Percentiles rank a stretch among this genome's conserved stretches.
phyloP scores from a whole-genome alignment of 176 grass and related monocot species.

The Poa annua region DNA sequence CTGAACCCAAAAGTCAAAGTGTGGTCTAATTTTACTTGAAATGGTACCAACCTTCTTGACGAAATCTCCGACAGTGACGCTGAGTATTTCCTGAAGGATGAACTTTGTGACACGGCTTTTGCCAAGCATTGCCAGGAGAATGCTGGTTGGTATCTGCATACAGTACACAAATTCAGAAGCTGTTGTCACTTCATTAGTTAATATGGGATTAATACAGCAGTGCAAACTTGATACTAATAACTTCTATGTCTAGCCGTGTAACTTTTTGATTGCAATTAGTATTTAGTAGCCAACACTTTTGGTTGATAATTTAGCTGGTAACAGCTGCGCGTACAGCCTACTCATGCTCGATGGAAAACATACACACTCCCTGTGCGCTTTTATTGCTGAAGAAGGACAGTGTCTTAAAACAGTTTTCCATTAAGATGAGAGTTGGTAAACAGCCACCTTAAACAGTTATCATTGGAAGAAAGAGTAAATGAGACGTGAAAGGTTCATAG shows the following conservation, averaged over 20 bases:
- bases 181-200: not conserved
- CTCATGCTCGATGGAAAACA: slow-evolving; percentile 40
- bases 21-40: not conserved
- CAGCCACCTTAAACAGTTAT: slow-evolving; percentile 1
- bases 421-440: not conserved
- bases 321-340: slow-evolving; percentile 30
- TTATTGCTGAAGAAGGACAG: slow-evolving; percentile 8
- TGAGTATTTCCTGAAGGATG: slow-evolving; percentile 71
- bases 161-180: slow-evolving; percentile 15
- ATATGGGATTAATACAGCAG: slow-evolving; percentile 13
- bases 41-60: slow-evolving; percentile 60
- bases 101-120: slow-evolving; percentile 78
- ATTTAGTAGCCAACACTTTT: slow-evolving; percentile 42
- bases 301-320: slow-evolving; percentile 45
- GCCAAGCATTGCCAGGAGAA: slow-evolving; percentile 70
- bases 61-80: slow-evolving; percentile 63
- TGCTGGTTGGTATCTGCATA: slow-evolving; percentile 69
- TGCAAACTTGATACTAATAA: slow-evolving; percentile 32
- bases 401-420: not conserved
- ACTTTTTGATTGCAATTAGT: slow-evolving; percentile 34
- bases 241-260: slow-evolving; percentile 16
- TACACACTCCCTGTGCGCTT: not conserved
- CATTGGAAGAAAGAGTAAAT: not conserved
- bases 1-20: not conserved
- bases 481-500: not conserved